Conservation (phyloP, 352 stramenopile genomes). For the Globisporangium orthogonon region DNA sequence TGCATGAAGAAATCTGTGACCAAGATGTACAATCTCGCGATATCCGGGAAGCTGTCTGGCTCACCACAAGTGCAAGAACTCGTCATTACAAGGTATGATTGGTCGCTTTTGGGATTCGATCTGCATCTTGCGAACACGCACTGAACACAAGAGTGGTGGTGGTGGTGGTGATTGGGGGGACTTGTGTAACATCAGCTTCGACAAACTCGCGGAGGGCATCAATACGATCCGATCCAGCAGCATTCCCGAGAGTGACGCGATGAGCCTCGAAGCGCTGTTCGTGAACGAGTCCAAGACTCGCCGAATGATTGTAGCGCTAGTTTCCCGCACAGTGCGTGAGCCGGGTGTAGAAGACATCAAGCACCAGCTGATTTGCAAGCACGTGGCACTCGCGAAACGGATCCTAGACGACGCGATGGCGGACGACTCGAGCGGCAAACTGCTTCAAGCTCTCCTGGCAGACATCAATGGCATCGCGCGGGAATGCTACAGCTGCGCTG, state of each 20-base stretch:
- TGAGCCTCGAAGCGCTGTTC: slow-evolving; percentile 20
- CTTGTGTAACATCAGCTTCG: slow-evolving; percentile 10
- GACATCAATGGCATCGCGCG: slow-evolving; percentile 59
- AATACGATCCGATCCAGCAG: neutral
- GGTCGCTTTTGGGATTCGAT: slow-evolving; percentile 16
- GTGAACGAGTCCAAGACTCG: slow-evolving; percentile 38
- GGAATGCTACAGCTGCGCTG: slow-evolving; percentile 54
- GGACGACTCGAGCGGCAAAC: slow-evolving; percentile 13
- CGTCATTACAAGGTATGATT: slow-evolving; percentile 30
- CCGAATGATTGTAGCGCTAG: slow-evolving; percentile 33
- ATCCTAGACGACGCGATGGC: slow-evolving; percentile 37
- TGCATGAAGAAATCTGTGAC: slow-evolving; percentile 34
- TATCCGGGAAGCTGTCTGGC: slow-evolving; percentile 16
- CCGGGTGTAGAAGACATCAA: neutral
- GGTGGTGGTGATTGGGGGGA: neutral
- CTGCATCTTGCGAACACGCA: slow-evolving; percentile 7
- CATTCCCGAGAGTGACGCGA: slow-evolving; percentile 7
- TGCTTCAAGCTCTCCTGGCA: slow-evolving; percentile 31
- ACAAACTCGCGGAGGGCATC: slow-evolving; percentile 9
- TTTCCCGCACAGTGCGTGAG: slow-evolving; percentile 7
- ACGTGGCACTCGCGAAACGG: slow-evolving; percentile 22
- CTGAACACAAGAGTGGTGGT: neutral
- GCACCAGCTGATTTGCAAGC: slow-evolving; percentile 15
- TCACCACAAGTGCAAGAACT: slow-evolving; percentile 24
- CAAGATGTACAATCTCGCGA: slow-evolving; percentile 36